Percentiles rank a stretch among this genome's conserved stretches.
These are phyloP conservation scores for Neurospora crassa DNA, from an alignment of 2,329 filamentous ascomycete genomes.

Conservation along the genomic window DNA sequence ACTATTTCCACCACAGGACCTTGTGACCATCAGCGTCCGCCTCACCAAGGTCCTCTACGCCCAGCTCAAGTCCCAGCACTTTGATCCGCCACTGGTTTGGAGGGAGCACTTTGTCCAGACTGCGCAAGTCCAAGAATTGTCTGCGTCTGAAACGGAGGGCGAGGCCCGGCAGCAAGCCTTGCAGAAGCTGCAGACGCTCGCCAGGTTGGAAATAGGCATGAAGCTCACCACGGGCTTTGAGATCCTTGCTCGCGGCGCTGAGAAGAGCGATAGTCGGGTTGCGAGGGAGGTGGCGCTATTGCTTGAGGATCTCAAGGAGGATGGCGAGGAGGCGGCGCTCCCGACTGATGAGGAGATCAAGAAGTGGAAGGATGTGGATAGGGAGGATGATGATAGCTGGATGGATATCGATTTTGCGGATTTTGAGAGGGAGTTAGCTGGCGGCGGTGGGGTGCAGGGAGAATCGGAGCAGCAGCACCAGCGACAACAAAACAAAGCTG, in stretches of 20 bases:
- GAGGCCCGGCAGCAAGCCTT: slow-evolving; percentile 12
- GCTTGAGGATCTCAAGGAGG: slow-evolving; percentile 64
- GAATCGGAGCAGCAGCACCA: background rate
- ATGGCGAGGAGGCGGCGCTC: slow-evolving; percentile 52
- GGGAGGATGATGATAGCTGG: slow-evolving; percentile 83
- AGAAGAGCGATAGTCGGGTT: slow-evolving; percentile 56
- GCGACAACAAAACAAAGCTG: background rate
- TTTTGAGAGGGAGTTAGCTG: slow-evolving; percentile 70
- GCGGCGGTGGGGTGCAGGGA: slow-evolving; percentile 29
- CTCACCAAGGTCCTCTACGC: slow-evolving; percentile 90
- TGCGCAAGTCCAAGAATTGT: slow-evolving; percentile 15
- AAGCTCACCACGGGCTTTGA: slow-evolving; percentile 87
- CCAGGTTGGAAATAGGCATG: slow-evolving; percentile 64
- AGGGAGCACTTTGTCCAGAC: slow-evolving; percentile 24
- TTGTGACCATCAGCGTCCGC: slow-evolving; percentile 67
- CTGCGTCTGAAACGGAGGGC: background rate
- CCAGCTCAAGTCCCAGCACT: slow-evolving; percentile 79
- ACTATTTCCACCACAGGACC: slow-evolving; percentile 64
- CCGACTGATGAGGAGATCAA: slow-evolving; percentile 67
- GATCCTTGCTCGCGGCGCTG: slow-evolving; percentile 63
- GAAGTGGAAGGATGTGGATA: slow-evolving; percentile 50
- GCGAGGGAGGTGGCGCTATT: slow-evolving; percentile 69
- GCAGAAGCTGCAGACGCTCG: slow-evolving; percentile 22
- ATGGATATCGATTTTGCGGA: slow-evolving; percentile 85
- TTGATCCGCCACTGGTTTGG: slow-evolving; percentile 53